phyloP scores from a whole-genome alignment of 2,329 filamentous ascomycete species.

The Onygena corvina region DNA sequence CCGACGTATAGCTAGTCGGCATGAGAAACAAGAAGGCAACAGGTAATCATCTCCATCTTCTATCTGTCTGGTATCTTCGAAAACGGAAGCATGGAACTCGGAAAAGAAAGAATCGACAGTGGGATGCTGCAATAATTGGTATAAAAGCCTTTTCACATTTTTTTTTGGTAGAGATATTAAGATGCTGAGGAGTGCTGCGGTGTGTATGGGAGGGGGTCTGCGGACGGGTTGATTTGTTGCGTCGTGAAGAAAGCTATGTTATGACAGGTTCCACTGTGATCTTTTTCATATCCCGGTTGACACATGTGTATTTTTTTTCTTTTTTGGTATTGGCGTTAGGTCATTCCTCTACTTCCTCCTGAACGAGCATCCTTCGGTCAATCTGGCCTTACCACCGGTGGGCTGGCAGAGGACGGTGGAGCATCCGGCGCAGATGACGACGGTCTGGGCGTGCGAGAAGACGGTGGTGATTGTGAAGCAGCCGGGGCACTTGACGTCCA shows the following conservation, averaged over 20 bases:
- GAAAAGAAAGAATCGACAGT: slow-evolving; percentile 18
- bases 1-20: slow-evolving; percentile 22
- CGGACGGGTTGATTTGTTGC: background rate
- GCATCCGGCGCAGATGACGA: slow-evolving; percentile 99
- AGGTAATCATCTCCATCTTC: slow-evolving; percentile 37
- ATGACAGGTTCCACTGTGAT: slow-evolving; percentile 7
- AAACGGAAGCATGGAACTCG: slow-evolving; percentile 6
- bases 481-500: slow-evolving; percentile 99
- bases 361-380: slow-evolving; percentile 99
- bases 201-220: slow-evolving; percentile 1
- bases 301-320: slow-evolving; percentile 8
- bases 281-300: slow-evolving; percentile 7
- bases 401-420: slow-evolving; percentile 99
- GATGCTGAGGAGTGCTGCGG: slow-evolving; percentile 1
- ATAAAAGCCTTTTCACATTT: slow-evolving; percentile 9
- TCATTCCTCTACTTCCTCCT: slow-evolving; percentile 73
- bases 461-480: slow-evolving; percentile 99
- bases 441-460: slow-evolving; percentile 99
- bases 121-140: slow-evolving; percentile 1
- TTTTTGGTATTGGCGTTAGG: slow-evolving; percentile 7
- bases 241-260: slow-evolving; percentile 7
- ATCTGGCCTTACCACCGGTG: slow-evolving; percentile 95
- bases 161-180: slow-evolving; percentile 5
- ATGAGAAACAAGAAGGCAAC: slow-evolving; percentile 17
- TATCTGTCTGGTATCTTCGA: slow-evolving; percentile 27